These are phyloP conservation scores for Escovopsis sp. DNA, from an alignment of 2,329 filamentous ascomycete species.

Conservation along the genomic window DNA sequence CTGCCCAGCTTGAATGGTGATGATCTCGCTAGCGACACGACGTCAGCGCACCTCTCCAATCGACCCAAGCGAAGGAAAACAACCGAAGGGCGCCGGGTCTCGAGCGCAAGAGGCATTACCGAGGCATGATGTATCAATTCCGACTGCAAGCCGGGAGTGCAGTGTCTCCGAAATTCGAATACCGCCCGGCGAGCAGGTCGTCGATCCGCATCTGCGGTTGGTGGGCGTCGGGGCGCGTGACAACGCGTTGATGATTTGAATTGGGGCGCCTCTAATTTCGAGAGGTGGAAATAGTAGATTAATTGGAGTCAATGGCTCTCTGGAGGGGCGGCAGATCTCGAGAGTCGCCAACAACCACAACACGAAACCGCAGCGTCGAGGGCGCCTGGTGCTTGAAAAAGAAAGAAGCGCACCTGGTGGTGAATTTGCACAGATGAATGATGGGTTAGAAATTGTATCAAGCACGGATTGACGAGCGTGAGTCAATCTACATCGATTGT, in stretches of 20 bases:
- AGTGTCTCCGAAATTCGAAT: neutral
- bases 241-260: neutral
- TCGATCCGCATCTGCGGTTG: neutral
- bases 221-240: slow-evolving; percentile 3
- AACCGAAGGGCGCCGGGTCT: slow-evolving; percentile 2
- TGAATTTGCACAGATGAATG: no score
- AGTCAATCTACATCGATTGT: no score
- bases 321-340: no score
- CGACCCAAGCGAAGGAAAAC: slow-evolving; percentile 6
- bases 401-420: no score
- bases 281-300: neutral
- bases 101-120: slow-evolving; percentile 7
- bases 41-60: slow-evolving; percentile 1
- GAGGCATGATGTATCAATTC: slow-evolving; percentile 12
- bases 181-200: no score
- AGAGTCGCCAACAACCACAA: no score
- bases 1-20: slow-evolving; percentile 96
- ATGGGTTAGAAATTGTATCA: no score
- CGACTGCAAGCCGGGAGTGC: slow-evolving; percentile 1
- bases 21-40: slow-evolving; percentile 66
- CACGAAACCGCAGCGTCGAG: no score
- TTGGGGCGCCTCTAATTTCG: neutral
- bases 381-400: no score
- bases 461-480: no score
- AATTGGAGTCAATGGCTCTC: no score